Conservation (phyloP, 1,284 basidiomycete species). For the Amylostereum areolatum region DNA sequence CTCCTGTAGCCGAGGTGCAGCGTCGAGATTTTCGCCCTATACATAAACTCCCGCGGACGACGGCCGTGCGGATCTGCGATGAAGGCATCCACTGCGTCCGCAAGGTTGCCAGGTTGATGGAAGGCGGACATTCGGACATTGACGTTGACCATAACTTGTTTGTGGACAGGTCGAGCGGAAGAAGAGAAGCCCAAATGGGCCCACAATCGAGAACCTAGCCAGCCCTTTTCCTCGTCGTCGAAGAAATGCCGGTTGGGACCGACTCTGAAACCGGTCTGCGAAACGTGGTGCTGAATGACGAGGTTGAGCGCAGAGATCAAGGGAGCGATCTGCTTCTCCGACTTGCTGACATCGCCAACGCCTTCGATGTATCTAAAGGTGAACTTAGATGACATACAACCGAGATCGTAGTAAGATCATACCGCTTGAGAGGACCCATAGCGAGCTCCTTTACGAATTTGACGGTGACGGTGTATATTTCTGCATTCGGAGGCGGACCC, state of each 20-base stretch:
- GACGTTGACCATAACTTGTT: slow-evolving; percentile 68
- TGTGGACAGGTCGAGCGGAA: slow-evolving; percentile 57
- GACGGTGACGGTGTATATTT: slow-evolving; percentile 48
- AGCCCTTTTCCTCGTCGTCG: slow-evolving; percentile 17
- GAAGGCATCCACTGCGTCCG: slow-evolving; percentile 47
- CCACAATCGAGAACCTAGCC: slow-evolving; percentile 43
- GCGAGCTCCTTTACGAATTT: slow-evolving; percentile 40
- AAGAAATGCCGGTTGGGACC: slow-evolving; percentile 65
- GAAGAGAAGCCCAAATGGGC: slow-evolving; percentile 64
- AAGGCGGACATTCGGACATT: slow-evolving; percentile 73
- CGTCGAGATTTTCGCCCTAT: slow-evolving; percentile 52
- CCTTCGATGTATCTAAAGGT: slow-evolving; percentile 46
- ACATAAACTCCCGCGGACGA: slow-evolving; percentile 42
- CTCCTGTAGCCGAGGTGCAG: slow-evolving; percentile 47
- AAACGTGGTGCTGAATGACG: slow-evolving; percentile 52
- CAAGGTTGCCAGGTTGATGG: slow-evolving; percentile 55
- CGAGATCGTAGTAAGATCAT: slow-evolving; percentile 18
- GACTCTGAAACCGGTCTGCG: slow-evolving; percentile 47
- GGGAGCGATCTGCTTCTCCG: slow-evolving; percentile 45
- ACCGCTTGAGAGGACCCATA: slow-evolving; percentile 40
- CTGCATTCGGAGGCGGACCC: slow-evolving; percentile 33
- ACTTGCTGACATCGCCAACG: slow-evolving; percentile 21
- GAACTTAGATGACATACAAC: not conserved
- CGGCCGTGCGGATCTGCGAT: slow-evolving; percentile 32
- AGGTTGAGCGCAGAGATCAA: slow-evolving; percentile 60